Evolutionary conservation across 768 basidiomycete genomes (phyloP).

Genomic region (Pulveroboletus sp.): DNA sequence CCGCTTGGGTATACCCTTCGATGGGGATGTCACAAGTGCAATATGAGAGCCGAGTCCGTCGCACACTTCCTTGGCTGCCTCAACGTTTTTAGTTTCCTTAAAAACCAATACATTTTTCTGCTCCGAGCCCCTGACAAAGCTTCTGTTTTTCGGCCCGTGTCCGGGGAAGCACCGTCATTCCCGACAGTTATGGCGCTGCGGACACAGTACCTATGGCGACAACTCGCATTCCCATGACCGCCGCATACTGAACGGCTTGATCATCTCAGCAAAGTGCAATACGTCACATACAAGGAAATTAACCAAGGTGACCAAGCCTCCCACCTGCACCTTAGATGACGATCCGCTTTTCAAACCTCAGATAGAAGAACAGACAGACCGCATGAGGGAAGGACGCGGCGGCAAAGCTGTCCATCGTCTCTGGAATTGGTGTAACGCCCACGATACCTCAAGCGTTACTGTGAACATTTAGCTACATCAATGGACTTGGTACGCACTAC

Average conservation of each 20-base stretch:
- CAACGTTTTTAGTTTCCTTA: conserved; percentile 59
- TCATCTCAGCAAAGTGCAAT: background rate
- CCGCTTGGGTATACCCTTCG: conserved; percentile 48
- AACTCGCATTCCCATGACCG: conserved; percentile 70
- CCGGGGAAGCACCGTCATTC: conserved; percentile 27
- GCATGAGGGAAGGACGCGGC: conserved; percentile 80
- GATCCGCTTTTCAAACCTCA: conserved; percentile 61
- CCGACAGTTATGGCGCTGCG: background rate
- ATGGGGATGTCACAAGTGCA: conserved; percentile 57
- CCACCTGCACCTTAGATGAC: conserved; percentile 77
- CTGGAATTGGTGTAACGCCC: conserved; percentile 81
- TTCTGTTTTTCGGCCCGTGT: conserved; percentile 69
- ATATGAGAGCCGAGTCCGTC: conserved; percentile 72
- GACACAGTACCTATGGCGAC: conserved; percentile 56
- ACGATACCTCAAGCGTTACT: conserved; percentile 50
- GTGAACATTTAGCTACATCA: background rate
- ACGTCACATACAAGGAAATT: background rate
- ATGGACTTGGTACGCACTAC: conserved; percentile 36
- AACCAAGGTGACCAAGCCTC: conserved; percentile 79
- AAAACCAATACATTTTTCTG: conserved; percentile 81
- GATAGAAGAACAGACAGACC: conserved; percentile 28
- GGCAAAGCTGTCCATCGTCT: conserved; percentile 55
- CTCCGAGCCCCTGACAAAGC: conserved; percentile 58
- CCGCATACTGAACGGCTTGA: conserved; percentile 77
- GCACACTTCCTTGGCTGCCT: conserved; percentile 57